Base-by-base conservation (phyloP, 2,329 filamentous ascomycete genomes). In the Fusarium palustre region DNA sequence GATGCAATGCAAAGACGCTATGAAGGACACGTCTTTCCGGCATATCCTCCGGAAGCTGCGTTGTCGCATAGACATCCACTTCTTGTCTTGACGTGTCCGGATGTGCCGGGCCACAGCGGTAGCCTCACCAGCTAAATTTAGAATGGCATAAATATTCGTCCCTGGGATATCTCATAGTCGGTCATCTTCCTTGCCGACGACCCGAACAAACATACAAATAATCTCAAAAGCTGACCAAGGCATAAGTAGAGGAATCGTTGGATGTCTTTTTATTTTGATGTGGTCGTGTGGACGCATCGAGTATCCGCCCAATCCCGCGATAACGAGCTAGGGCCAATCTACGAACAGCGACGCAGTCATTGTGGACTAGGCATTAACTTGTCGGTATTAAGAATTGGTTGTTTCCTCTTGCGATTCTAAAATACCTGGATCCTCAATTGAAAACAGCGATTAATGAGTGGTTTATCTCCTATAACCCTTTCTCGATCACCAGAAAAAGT, bases 91-190 rank as follows among this genome's bases (percentile, higher is more conserved):
- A 38, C 38, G 55, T 42, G 25, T 39, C 50, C 50, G 33, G 31
- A 25, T 12, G 8, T 45, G n/a, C 55, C 38, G 38, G 24, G 3
- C 7, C 11, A 33, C 16, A 15, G 13, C 20, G 16, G 39, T 20
- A 38, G 56, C 39, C 56, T 31, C 50, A 41, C 18, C 10, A 20
- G 13, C 56, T 55, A 59, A 59, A 55, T 55, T 59, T 59, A 59
- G 56, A 28, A 34, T 24, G 36, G 31, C 24, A 34, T 31, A 4
- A 25, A 38, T 25, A 18, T 22, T 22, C 30, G 11, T 12, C 52
- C 22, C 5, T 36, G 28, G 18, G 39, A 33, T 36, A 20, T 33
- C 15, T 38, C 22, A 28, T 24, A 7, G 13, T 18, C 33, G 24
- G 7, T 13, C 33, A 15, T 30, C n/a, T 24, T 36, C n/a, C 30